These are phyloP conservation scores for Nasturtium officinale DNA, from an alignment of 345 rosid species.

Conservation along the genomic window DNA sequence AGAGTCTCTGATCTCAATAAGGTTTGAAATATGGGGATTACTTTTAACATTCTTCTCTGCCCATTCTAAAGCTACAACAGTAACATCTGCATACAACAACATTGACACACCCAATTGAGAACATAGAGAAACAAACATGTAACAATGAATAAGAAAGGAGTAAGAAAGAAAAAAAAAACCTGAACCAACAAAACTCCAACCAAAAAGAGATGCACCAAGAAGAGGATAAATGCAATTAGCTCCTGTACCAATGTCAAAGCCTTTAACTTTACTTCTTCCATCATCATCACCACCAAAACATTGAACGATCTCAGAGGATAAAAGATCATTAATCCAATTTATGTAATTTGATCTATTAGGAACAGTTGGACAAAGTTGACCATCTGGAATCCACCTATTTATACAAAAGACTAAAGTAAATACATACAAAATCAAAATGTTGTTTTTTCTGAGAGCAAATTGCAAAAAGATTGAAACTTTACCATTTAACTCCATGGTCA, in stretches of 20 bases:
- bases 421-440: too few species aligned
- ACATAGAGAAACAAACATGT: not conserved
- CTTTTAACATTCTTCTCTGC: constrained; percentile 73
- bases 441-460: too few species aligned
- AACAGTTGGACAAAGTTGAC: constrained; percentile 93
- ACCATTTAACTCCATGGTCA: too few species aligned
- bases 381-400: constrained; percentile 96
- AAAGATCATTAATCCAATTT: constrained; percentile 92
- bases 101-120: constrained; percentile 18
- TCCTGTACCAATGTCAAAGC: constrained; percentile 94
- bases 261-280: constrained; percentile 60
- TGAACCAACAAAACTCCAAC: constrained; percentile 85
- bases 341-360: constrained; percentile 91
- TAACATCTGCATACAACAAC: constrained; percentile 61
- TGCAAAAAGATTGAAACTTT: too few species aligned
- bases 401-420: too few species aligned
- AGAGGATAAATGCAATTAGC: constrained; percentile 96
- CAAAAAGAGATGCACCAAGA: constrained; percentile 80
- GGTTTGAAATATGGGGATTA: constrained; percentile 67
- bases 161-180: too few species aligned
- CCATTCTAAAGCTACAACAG: constrained; percentile 87
- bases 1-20: constrained; percentile 75
- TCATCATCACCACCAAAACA: constrained; percentile 25
- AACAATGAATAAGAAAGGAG: too few species aligned
- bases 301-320: constrained; percentile 62